Percentiles rank a stretch among this genome's conserved stretches.
These are phyloP conservation scores for Westerdykella ornata DNA, from an alignment of 2,329 filamentous ascomycete genomes.

Conservation along the genomic window DNA sequence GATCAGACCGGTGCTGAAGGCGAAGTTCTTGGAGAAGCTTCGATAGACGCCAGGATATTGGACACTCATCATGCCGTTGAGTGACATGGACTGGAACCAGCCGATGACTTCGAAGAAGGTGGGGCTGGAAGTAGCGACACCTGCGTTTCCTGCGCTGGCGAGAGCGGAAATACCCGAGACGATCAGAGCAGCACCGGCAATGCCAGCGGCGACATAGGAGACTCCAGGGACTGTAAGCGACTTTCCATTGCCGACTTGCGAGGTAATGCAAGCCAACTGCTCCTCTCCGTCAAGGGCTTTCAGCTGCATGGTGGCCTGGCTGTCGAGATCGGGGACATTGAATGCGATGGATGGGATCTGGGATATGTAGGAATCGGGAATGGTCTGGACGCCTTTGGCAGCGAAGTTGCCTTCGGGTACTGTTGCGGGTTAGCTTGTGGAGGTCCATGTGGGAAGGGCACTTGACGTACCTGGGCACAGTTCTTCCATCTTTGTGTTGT, in stretches of 20 bases:
- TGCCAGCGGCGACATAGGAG: slow-evolving; percentile 73
- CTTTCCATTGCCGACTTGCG: slow-evolving; percentile 80
- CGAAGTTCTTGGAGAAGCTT: slow-evolving; percentile 89
- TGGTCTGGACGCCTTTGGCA: slow-evolving; percentile 63
- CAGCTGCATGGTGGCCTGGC: slow-evolving; percentile 72
- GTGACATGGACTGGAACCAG: slow-evolving; percentile 89
- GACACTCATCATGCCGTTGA: slow-evolving; percentile 94
- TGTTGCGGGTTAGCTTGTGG: slow-evolving; percentile 30
- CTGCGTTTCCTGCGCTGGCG: slow-evolving; percentile 47
- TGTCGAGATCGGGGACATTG: slow-evolving; percentile 81
- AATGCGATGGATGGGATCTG: slow-evolving; percentile 87
- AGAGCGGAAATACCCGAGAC: slow-evolving; percentile 66
- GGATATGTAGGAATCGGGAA: slow-evolving; percentile 63
- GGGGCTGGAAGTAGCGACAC: slow-evolving; percentile 62
- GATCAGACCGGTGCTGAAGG: slow-evolving; percentile 78
- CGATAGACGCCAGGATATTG: slow-evolving; percentile 80
- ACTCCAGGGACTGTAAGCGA: slow-evolving; percentile 68
- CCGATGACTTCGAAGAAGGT: slow-evolving; percentile 78
- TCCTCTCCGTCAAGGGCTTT: slow-evolving; percentile 53
- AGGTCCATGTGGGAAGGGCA: neutral
- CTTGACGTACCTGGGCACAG: slow-evolving; percentile 70
- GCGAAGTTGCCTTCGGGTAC: slow-evolving; percentile 69
- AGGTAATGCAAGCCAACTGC: slow-evolving; percentile 74
- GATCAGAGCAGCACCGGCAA: slow-evolving; percentile 76
- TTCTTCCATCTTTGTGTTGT: slow-evolving; percentile 57